Evolutionary conservation across 805 yeast species (phyloP), one percentile per base, ranked within the genome.

Genomic region (Candida sphagnicola): DNA sequence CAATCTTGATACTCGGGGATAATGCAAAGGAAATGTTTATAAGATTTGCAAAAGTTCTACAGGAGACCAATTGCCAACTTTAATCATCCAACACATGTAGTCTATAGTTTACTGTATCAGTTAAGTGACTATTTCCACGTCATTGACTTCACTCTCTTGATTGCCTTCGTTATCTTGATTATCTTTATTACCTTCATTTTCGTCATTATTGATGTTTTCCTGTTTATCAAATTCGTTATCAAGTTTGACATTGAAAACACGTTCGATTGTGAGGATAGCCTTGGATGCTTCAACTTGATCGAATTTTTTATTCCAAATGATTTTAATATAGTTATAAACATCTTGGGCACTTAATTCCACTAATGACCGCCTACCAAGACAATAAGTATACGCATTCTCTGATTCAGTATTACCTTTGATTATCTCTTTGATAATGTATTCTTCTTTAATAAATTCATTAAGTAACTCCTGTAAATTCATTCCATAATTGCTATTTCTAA

Each of bases 321-420:
- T 46, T 25, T 50, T 50, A 24, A 65, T 39, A 17, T 50, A 53
- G 25, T 52, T 51, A 34, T 50, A 49, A 31, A 66, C 53, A n/a
- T 56, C 39, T 11, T 43, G 37, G 1, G 69, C 67, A 3, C 46
- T 43, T 34, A 62, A 62, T 44, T 67, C 73, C 15, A 54, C 47
- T 18, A 58, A 35, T 5, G 65, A 49, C 17, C 71, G 45, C 28
- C 56, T 50, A 2, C 72, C 73, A 21, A 67, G 44, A 2, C 49
- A 39, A 42, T 56, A 65, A 37, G 52, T 59, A 8, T 47, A 45
- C 3, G 47, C 44, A 32, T 43, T 47, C 11, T 44, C 51, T 13
- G 50, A 34, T 28, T 44, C 49, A 3, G 47, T 32, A 5, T 37
- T 37, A 3, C 46, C 50, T 13, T 40, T 45, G 12, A 39, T 34